Base-by-base conservation (phyloP, 83 land plant genomes). In the Thuja plicata region DNA sequence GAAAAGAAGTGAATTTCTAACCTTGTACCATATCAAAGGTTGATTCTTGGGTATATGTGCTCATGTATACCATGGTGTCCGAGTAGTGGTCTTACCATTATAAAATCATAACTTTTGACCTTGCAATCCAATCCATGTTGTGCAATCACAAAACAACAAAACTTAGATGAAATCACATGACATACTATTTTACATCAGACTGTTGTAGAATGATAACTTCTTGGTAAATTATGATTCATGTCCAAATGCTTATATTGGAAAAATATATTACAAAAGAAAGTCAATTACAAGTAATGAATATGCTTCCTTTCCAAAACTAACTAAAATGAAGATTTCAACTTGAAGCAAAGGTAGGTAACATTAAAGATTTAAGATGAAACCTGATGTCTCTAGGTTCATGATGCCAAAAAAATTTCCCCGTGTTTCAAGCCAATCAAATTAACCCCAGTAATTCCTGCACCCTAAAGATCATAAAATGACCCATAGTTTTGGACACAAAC, bases 21-120 rank as follows among this genome's bases (percentile, higher is more conserved):
- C 82, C 97, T 94, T 95, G 93, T 96, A 96, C 97, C 97, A 96
- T 38, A 89, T 88, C 90, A 96, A 81, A 0, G 96, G 94, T 77
- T 94, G 92, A 27, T 95, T 88, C 70, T 32, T 93, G 24, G 94
- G 96, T 45, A 94, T 85, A 45, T 57, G 34, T 74, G 91, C 86
- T 37, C 77, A 45, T 43, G 96, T 91, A 54, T 21, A 60, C 97
- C 97, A 96, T 16, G 82, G 86, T 79, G 93, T 88, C 55, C 87
- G 88, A 89, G 86, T 81, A 71, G 87, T 91, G 48, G 81, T 76
- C 17, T 92, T 71, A 27, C 76, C 78, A 1, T 3, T 85, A 73
- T 89, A 87, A n/a, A 93, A 89, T n/a, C 81, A 90, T 57, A 88
- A 88, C 3, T 89, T 93, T 88, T 95, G 95, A 8, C 97, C 95